Percentiles rank a stretch among this genome's conserved stretches.
phyloP scores from a whole-genome alignment of 805 yeast species.

The Starmera dryadoides region DNA sequence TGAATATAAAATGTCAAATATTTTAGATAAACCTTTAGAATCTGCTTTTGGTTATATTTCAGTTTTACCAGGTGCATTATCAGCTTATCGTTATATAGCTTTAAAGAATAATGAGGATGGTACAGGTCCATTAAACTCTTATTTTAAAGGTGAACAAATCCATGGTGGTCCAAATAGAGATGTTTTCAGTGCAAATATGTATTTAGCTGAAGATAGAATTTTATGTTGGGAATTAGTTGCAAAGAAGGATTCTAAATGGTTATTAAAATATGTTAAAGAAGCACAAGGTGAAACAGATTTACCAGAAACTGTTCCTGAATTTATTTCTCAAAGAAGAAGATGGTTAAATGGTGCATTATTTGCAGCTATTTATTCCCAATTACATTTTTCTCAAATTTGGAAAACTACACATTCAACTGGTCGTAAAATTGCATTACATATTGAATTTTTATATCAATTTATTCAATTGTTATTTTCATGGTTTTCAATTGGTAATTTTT shows the following conservation, averaged over 20 bases:
- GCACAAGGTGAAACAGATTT: constrained; percentile 97
- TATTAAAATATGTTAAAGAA: constrained; percentile 81
- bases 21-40: constrained; percentile 90
- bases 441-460: constrained; percentile 87
- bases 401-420: constrained; percentile 72
- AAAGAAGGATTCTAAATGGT: constrained; percentile 76
- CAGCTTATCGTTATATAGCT: constrained; percentile 90
- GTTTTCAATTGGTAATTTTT: constrained; percentile 89
- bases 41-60: constrained; percentile 88
- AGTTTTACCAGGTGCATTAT: constrained; percentile 92
- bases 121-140: constrained; percentile 83
- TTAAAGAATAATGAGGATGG: constrained; percentile 81
- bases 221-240: constrained; percentile 95
- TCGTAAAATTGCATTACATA: constrained; percentile 75
- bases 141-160: constrained; percentile 80
- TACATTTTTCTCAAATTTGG: constrained; percentile 87
- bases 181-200: constrained; percentile 94
- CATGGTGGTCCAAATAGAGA: constrained; percentile 55
- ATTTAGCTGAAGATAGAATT: constrained; percentile 93
- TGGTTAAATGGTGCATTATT: constrained; percentile 98
- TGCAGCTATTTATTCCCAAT: constrained; percentile 86
- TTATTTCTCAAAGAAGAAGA: constrained; percentile 92
- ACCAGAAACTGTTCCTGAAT: constrained; percentile 91
- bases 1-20: constrained; percentile 95
- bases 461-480: constrained; percentile 76